Conservation (phyloP, 768 basidiomycete species). For the Panaeolus papilionaceus region DNA sequence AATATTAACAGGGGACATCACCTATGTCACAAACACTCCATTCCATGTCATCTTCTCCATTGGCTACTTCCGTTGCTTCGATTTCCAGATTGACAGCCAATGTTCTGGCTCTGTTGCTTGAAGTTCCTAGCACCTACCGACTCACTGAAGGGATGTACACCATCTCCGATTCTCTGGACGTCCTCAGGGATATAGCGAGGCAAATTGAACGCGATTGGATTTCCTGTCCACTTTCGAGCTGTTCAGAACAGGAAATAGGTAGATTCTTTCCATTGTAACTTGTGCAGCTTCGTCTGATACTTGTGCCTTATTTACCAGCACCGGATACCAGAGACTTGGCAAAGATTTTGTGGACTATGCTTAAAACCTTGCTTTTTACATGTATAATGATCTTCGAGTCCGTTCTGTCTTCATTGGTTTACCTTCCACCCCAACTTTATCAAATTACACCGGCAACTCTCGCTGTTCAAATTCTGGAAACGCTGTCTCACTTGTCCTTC, state of each 20-base stretch:
- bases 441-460: slow-evolving; percentile 50
- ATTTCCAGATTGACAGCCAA: slow-evolving; percentile 44
- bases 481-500: slow-evolving; percentile 73
- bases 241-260: slow-evolving; percentile 41
- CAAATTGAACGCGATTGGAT: slow-evolving; percentile 57
- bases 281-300: slow-evolving; percentile 11
- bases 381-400: slow-evolving; percentile 73
- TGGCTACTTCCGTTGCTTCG: slow-evolving; percentile 40
- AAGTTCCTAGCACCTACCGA: slow-evolving; percentile 35
- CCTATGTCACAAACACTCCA: slow-evolving; percentile 42
- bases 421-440: slow-evolving; percentile 47
- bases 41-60: slow-evolving; percentile 41
- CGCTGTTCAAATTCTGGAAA: slow-evolving; percentile 59
- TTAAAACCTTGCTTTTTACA: slow-evolving; percentile 81
- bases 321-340: slow-evolving; percentile 50
- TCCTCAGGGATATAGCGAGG: slow-evolving; percentile 42
- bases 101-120: slow-evolving; percentile 41
- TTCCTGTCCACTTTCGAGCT: slow-evolving; percentile 42
- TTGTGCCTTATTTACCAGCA: slow-evolving; percentile 35
- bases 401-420: slow-evolving; percentile 60
- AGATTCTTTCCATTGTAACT: slow-evolving; percentile 15
- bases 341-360: slow-evolving; percentile 64
- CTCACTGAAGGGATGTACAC: slow-evolving; percentile 38
- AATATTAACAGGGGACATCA: slow-evolving; percentile 32
- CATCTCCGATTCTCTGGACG: slow-evolving; percentile 37